These are phyloP conservation scores for Amoebophrya sp. DNA, from an alignment of 169 alveolate species.

Conservation along the genomic window DNA sequence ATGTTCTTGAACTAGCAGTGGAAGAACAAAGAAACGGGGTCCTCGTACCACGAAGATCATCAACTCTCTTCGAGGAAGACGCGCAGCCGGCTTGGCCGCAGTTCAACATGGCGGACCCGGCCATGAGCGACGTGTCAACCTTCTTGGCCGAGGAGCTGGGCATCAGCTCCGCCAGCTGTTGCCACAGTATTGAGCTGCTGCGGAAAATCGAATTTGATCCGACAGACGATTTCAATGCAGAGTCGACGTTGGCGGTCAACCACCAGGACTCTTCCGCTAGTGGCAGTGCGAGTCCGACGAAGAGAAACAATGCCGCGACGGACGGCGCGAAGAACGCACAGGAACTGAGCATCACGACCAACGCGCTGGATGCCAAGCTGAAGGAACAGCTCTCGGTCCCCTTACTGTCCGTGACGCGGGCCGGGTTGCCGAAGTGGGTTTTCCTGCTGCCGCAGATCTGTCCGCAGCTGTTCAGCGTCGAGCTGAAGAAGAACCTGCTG, in stretches of 20 bases:
- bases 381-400: not conserved
- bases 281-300: too few species aligned
- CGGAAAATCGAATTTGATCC: too few species aligned
- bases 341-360: not conserved
- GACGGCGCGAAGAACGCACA: not conserved
- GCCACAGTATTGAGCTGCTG: not conserved
- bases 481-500: not conserved
- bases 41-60: too few species aligned
- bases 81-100: not conserved
- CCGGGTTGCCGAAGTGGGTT: not conserved
- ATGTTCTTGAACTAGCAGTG: not conserved
- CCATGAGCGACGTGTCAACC: not conserved
- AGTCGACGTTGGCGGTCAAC: too few species aligned
- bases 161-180: not conserved
- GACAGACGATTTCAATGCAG: too few species aligned
- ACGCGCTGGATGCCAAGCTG: not conserved
- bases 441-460: not conserved
- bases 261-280: too few species aligned
- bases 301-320: not conserved
- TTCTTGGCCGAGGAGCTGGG: not conserved
- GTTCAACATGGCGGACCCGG: not conserved
- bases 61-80: too few species aligned
- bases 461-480: not conserved
- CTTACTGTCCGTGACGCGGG: not conserved
- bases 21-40: not conserved